These are phyloP conservation scores for Chimonanthus salicifolius DNA, from an alignment of 164 flowering plant species.

Conservation along the genomic window DNA sequence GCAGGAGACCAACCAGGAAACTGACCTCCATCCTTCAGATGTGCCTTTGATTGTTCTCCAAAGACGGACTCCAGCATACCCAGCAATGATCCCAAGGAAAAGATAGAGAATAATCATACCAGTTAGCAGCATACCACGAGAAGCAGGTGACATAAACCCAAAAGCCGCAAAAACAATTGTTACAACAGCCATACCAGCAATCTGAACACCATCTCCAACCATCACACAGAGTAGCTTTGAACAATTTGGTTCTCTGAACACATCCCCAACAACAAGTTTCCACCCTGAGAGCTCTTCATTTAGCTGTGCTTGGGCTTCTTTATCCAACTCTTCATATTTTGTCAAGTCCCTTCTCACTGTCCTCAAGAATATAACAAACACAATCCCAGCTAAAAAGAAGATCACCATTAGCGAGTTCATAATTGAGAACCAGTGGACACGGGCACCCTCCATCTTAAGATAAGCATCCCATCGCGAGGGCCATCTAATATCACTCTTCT, in stretches of 20 bases:
- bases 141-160: slow-evolving; percentile 44
- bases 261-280: slow-evolving; percentile 68
- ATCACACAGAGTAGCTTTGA: slow-evolving; percentile 30
- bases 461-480: slow-evolving; percentile 66
- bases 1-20: slow-evolving; percentile 29
- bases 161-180: slow-evolving; percentile 35
- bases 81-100: slow-evolving; percentile 30
- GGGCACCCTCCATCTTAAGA: slow-evolving; percentile 51
- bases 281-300: slow-evolving; percentile 67
- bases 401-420: slow-evolving; percentile 52
- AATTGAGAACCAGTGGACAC: slow-evolving; percentile 57
- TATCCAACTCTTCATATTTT: slow-evolving; percentile 51
- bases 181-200: slow-evolving; percentile 33
- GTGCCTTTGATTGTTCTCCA: slow-evolving; percentile 31
- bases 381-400: slow-evolving; percentile 49
- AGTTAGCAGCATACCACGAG: slow-evolving; percentile 32
- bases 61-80: slow-evolving; percentile 27
- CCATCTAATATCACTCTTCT: slow-evolving; percentile 40
- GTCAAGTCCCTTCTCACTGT: slow-evolving; percentile 36
- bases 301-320: slow-evolving; percentile 66
- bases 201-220: slow-evolving; percentile 40
- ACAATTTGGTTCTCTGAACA: slow-evolving; percentile 37
- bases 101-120: slow-evolving; percentile 35
- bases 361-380: slow-evolving; percentile 45
- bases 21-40: slow-evolving; percentile 29